Conservation (phyloP, 495 filamentous ascomycete species). For the Penicillium simplicissimum region DNA sequence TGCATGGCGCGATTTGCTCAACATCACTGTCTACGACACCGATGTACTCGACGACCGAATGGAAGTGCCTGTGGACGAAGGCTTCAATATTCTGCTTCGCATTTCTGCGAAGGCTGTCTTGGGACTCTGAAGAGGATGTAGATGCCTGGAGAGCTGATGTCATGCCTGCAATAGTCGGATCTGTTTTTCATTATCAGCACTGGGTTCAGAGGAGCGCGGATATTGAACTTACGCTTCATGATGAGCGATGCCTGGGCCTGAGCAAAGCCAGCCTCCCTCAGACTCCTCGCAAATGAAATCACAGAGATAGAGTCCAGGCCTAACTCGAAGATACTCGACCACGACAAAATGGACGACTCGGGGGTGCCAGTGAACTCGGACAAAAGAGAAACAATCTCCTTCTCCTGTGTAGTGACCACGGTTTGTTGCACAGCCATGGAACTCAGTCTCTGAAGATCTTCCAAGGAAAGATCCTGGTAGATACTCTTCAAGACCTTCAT, state of each 20-base stretch:
- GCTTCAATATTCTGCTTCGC: constrained; percentile 58
- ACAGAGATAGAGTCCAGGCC: constrained; percentile 83
- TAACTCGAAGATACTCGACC: constrained; percentile 74
- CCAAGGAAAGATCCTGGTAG: constrained; percentile 55
- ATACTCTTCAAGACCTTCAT: constrained; percentile 49
- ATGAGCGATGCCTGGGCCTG: constrained; percentile 62
- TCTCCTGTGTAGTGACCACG: constrained; percentile 38
- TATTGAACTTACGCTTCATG: constrained; percentile 53
- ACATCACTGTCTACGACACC: constrained; percentile 49
- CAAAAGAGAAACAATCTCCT: constrained; percentile 54
- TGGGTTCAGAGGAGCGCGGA: neutral
- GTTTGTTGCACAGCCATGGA: constrained; percentile 34
- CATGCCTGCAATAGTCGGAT: constrained; percentile 54
- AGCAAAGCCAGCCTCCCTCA: constrained; percentile 54
- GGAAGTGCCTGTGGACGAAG: constrained; percentile 55
- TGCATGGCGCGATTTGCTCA: constrained; percentile 72
- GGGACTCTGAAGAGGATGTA: constrained; percentile 9
- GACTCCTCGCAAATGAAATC: constrained; percentile 57
- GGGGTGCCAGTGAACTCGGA: constrained; percentile 46
- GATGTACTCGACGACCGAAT: constrained; percentile 48
- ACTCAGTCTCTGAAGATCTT: constrained; percentile 57
- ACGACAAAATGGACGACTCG: constrained; percentile 43
- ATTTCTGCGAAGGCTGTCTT: constrained; percentile 38
- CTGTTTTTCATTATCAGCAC: constrained; percentile 27
- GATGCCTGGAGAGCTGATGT: constrained; percentile 39